Conservation (phyloP, 2,329 filamentous ascomycete species). For the Fusarium algeriense region DNA sequence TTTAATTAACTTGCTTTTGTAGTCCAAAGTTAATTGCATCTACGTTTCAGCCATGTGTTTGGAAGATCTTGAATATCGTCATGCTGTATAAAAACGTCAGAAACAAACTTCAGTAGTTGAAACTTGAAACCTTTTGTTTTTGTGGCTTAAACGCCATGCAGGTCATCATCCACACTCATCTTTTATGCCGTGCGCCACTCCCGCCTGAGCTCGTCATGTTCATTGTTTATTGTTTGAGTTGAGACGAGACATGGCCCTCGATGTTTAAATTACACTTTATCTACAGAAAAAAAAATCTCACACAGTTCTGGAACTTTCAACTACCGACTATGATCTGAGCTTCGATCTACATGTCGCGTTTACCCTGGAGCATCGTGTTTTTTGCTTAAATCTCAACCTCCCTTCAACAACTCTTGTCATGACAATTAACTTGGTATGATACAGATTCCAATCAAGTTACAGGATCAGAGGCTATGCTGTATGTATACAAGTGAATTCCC, state of each 20-base stretch:
- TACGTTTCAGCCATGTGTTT: neutral
- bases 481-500: neutral
- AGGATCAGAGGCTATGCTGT: neutral
- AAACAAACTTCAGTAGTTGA: neutral
- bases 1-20: neutral
- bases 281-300: neutral
- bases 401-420: neutral
- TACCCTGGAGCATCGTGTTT: constrained; percentile 9
- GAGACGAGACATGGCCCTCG: constrained; percentile 28
- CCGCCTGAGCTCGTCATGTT: constrained; percentile 10
- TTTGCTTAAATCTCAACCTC: neutral
- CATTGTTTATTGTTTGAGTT: constrained; percentile 15
- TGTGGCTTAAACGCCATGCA: constrained; percentile 26
- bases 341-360: neutral
- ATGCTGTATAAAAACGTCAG: neutral
- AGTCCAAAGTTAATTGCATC: neutral
- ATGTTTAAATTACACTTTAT: neutral
- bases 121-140: neutral
- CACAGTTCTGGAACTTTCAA: neutral
- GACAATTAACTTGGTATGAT: neutral
- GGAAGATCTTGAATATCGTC: neutral
- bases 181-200: constrained; percentile 23
- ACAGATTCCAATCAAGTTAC: neutral
- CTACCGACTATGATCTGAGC: neutral
- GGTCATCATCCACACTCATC: constrained; percentile 10